Percentiles rank a stretch among this genome's conserved stretches.
phyloP scores from a whole-genome alignment of 2,329 filamentous ascomycete genomes.

The Fusarium sarcochroum region DNA sequence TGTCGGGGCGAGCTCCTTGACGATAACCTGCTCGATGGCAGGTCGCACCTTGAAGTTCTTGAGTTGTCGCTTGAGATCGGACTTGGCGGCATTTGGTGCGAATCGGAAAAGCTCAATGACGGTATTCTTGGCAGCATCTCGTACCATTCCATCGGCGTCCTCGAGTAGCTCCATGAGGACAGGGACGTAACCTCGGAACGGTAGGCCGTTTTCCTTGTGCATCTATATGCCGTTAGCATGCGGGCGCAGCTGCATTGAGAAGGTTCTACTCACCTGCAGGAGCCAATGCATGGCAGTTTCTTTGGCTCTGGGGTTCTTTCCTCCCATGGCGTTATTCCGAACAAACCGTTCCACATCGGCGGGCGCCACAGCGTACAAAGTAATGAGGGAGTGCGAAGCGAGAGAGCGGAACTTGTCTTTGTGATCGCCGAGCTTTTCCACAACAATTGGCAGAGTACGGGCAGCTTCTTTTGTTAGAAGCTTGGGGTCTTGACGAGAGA shows the following conservation, averaged over 20 bases:
- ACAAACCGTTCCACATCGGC: conserved; percentile 85
- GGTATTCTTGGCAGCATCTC: conserved; percentile 85
- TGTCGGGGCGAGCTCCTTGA: conserved; percentile 77
- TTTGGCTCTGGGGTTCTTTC: conserved; percentile 87
- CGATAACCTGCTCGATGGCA: conserved; percentile 85
- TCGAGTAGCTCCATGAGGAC: conserved; percentile 88
- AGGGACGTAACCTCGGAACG: conserved; percentile 87
- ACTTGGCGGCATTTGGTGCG: conserved; percentile 86
- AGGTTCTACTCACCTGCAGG: conserved; percentile 70
- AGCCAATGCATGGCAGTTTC: conserved; percentile 90
- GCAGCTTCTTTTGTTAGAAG: conserved; percentile 78
- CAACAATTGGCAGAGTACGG: conserved; percentile 79
- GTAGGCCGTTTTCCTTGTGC: conserved; percentile 83
- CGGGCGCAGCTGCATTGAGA: background rate
- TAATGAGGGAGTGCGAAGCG: conserved; percentile 81
- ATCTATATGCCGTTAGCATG: conserved; percentile 66
- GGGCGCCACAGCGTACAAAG: conserved; percentile 79
- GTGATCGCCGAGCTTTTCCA: conserved; percentile 88
- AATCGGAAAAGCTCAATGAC: conserved; percentile 89
- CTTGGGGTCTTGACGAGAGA: conserved; percentile 87
- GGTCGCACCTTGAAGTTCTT: conserved; percentile 87
- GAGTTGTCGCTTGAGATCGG: conserved; percentile 89
- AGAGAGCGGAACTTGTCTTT: conserved; percentile 87
- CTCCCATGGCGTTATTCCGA: conserved; percentile 81
- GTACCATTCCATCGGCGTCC: conserved; percentile 89